Conservation (phyloP, 352 stramenopile species). For the Globisporangium cylindrosporum region DNA sequence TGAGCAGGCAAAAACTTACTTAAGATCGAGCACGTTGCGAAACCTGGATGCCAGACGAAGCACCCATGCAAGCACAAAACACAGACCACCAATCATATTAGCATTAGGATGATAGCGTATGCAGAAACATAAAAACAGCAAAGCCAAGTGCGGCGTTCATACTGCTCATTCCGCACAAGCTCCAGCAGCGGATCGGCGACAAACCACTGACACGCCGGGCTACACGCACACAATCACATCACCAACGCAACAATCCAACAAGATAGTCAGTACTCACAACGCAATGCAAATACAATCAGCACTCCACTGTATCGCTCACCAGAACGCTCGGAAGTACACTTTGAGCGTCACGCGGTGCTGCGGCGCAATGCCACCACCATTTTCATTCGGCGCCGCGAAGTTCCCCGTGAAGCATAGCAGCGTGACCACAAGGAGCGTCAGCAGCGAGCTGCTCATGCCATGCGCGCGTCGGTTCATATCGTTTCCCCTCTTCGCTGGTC, state of each 20-base stretch:
- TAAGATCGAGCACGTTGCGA: slow-evolving; percentile 65
- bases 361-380: slow-evolving; percentile 20
- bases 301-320: slow-evolving; percentile 23
- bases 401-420: background rate
- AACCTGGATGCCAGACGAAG: slow-evolving; percentile 34
- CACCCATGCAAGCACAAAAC: background rate
- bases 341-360: slow-evolving; percentile 54
- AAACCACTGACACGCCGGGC: slow-evolving; percentile 82
- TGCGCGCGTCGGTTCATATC: background rate
- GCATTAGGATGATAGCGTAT: background rate
- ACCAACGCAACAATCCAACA: background rate
- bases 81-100: background rate
- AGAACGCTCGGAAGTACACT: slow-evolving; percentile 77
- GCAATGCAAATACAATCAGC: background rate
- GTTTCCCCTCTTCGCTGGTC: background rate
- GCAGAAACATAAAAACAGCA: background rate
- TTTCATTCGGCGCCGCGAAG: slow-evolving; percentile 1
- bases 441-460: slow-evolving; percentile 1
- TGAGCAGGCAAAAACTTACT: slow-evolving; percentile 30
- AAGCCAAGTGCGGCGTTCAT: slow-evolving; percentile 10
- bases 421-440: slow-evolving; percentile 2
- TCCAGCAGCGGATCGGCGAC: slow-evolving; percentile 67
- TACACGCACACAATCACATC: slow-evolving; percentile 15
- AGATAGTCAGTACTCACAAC: background rate
- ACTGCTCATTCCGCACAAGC: slow-evolving; percentile 64